Evolutionary conservation across 164 flowering plant species (phyloP), one percentile per base, ranked within the genome.

Genomic region (Buxus sempervirens): DNA sequence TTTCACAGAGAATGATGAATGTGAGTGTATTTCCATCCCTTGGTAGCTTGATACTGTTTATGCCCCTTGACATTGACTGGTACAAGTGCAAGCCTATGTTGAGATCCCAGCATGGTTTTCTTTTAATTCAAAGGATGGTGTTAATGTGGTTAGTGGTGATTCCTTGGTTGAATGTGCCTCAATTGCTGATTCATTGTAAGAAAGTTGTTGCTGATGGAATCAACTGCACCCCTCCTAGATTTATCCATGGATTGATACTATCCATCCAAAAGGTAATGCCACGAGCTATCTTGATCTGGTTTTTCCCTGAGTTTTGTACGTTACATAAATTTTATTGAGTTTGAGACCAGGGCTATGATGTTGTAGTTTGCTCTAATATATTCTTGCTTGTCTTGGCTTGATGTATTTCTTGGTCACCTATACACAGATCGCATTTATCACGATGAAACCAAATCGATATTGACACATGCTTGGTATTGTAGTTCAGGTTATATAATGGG

Each of bases 181-280:
- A 23, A 68, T 91, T 71, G 96, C 89, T 6, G 81, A 88, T 64
- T 79, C 89, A 13, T n/a, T 84, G 95, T 70, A 73, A 81, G 72
- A 83, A 87, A 60, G 93, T 90, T 63, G 82, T 87, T 62, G 95
- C 88, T 15, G 82, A 91, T 54, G 98, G 98, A 73, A 84, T 90
- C 81, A 94, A 94, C 75, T 94, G 98, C 42, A 90, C 98, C 49
- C 78, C 98, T 70, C 98, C 98, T 24, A 81, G 93, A 75, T 86
- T 75, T 69, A 88, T 91, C 71, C 84, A 78, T 71, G 90, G 77
- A 9, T 76, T 94, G 42, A 75, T 94, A 67, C 65, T 64, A 55
- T 80, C 86, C 5, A 73, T 90, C 23, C 58, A 60, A 54, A 82
- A 87, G 97, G 97, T 91, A n/a, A 81, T n/a, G 28, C 0, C n/a